Conservation (phyloP, 371 early-diverging fungal species). For the Lichtheimia ornata region DNA sequence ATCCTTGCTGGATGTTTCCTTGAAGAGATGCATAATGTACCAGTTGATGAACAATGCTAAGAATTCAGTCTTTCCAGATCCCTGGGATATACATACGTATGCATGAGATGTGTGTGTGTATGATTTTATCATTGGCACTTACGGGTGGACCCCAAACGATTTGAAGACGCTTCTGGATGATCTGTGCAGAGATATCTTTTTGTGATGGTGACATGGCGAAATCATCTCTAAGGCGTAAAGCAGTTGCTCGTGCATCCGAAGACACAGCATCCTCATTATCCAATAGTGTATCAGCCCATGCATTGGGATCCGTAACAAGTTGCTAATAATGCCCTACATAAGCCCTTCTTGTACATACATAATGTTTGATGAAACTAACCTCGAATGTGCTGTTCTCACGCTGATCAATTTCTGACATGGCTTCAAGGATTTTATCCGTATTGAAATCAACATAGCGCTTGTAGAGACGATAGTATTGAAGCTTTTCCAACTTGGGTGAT, state of each 20-base stretch:
- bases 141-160: conserved; percentile 68
- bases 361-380: conserved; percentile 7
- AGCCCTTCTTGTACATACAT: background rate
- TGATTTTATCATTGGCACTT: conserved; percentile 12
- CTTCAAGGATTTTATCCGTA: conserved; percentile 22
- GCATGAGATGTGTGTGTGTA: too few relatives aligned
- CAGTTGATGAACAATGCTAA: conserved; percentile 51
- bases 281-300: conserved; percentile 3
- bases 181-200: conserved; percentile 41
- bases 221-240: conserved; percentile 28
- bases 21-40: conserved; percentile 35
- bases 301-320: conserved; percentile 3
- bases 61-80: conserved; percentile 64
- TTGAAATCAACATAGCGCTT: conserved; percentile 35
- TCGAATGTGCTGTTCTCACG: conserved; percentile 16
- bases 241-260: conserved; percentile 26
- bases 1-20: background rate
- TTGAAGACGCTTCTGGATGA: conserved; percentile 42
- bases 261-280: conserved; percentile 1
- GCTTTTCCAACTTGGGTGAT: background rate
- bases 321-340: background rate
- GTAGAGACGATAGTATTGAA: conserved; percentile 26
- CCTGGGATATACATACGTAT: conserved; percentile 27
- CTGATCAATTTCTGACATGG: conserved; percentile 20
- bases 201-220: conserved; percentile 61